Base-by-base conservation (phyloP, 163 green algal species). In the Chloromonas sp. region DNA sequence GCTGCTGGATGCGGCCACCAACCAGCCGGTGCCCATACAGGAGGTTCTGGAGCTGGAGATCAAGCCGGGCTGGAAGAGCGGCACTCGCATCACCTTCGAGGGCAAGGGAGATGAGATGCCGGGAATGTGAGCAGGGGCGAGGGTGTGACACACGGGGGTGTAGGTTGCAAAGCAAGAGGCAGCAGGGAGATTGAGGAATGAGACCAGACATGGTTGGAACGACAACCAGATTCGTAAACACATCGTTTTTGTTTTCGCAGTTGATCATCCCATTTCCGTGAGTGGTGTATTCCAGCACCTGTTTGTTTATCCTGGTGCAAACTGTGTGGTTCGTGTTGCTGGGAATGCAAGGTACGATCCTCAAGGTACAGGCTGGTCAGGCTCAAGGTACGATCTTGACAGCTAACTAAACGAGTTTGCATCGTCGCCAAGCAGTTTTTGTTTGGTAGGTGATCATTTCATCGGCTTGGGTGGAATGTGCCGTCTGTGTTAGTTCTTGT, bases 41-140 rank as follows among this genome's bases (percentile, higher is more conserved):
- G 95, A 98, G 88, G 91, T 93, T 57, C 79, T 98, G 36, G 84
- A 91, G 82, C 89, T 98, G 14, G 87, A 95, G 1, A 89, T 98
- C 15, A 94, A 94, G 90, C 92, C 96, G 0, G 96, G 96, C 2
- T 98, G 94, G 94, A 97, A 96, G 86, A 90, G 92, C 14, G 76
- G 78, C 78, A 84, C 85, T 1, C 60, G 79, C 2, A 88, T 97
- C 58, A 96, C 93, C 1, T 96, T 94, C 83, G 57, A 86, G 61
- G 92, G 89, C 79, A 96, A 95, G 87, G 96, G 96, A 36, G 94
- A 98, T 77, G 93, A 97, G 88, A 83, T 88, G 13, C 79, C 79
- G 14, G 79, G 79, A 36, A 66, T 14, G 70, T 82, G 66, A 91
- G 91, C 2, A 93, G 66, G 66, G 11, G 66, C 66, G 11, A 11